A percentile compares a stretch with the other conserved stretches of the same genome.
These are phyloP conservation scores for Neopestalotiopsis rosae DNA, from an alignment of 2,329 filamentous ascomycete species.

Conservation along the genomic window DNA sequence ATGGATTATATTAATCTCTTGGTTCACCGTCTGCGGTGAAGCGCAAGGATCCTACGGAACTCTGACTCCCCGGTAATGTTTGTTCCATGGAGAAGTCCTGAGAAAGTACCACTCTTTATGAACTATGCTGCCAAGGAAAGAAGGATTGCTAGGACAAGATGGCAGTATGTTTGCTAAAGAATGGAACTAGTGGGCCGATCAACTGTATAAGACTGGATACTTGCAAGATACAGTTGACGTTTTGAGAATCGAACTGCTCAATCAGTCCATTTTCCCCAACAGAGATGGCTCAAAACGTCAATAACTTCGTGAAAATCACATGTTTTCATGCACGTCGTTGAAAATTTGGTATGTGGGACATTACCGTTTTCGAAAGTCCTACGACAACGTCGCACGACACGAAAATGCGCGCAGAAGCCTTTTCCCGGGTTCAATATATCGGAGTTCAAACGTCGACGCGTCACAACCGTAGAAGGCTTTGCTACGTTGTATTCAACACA, in stretches of 20 bases:
- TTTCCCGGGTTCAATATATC: neutral
- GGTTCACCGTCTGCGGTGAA: conserved; percentile 6
- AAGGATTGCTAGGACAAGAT: neutral
- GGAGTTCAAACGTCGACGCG: neutral
- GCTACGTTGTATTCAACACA: neutral
- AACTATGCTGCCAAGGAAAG: neutral
- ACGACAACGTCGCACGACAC: neutral
- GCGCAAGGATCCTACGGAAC: conserved; percentile 1
- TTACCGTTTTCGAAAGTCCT: neutral
- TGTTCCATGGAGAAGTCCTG: neutral
- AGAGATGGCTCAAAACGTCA: neutral
- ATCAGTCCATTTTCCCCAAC: neutral
- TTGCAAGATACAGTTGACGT: neutral
- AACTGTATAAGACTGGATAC: neutral
- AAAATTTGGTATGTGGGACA: neutral
- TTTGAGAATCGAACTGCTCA: neutral
- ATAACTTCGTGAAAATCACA: neutral
- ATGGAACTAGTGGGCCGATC: neutral
- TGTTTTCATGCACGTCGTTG: neutral
- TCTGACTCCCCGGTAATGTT: neutral
- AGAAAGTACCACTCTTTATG: neutral
- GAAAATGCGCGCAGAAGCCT: neutral
- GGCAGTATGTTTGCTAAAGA: neutral
- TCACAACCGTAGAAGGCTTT: neutral
- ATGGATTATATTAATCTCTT: conserved; percentile 3